Conservation (phyloP, 768 basidiomycete genomes). For the Agaricus subrufescens region DNA sequence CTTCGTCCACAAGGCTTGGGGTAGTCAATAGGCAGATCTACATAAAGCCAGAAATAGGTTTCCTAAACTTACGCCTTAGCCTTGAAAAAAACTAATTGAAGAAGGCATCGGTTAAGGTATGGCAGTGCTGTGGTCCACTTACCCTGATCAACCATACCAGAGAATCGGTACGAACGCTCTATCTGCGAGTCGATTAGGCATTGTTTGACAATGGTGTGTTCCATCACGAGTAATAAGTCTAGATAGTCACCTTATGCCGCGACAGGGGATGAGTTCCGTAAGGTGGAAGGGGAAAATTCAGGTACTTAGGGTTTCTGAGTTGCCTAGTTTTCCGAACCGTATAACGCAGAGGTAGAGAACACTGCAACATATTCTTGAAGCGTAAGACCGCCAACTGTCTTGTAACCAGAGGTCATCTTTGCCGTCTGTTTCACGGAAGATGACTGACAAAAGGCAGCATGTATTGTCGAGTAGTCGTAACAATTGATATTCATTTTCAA, state of each 20-base stretch:
- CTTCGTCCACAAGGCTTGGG: neutral
- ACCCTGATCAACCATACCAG: conserved; percentile 1
- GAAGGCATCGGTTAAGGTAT: neutral
- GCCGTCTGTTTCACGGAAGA: neutral
- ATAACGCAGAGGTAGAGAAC: conserved; percentile 1
- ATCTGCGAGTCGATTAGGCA: conserved; percentile 1
- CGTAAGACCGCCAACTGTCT: neutral
- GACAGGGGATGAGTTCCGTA: neutral
- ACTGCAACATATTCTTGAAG: neutral
- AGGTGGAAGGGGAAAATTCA: neutral
- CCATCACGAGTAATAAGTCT: conserved; percentile 2
- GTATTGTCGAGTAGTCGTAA: neutral
- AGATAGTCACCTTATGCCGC: neutral
- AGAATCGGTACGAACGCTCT: neutral
- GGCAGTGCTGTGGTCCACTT: neutral
- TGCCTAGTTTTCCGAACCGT: neutral
- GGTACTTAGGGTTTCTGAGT: neutral
- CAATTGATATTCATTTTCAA: neutral
- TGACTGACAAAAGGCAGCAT: neutral
- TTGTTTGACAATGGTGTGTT: neutral
- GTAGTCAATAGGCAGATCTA: neutral
- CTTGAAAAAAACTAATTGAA: conserved; percentile 1
- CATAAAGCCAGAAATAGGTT: neutral
- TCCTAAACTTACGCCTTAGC: neutral
- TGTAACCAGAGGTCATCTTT: neutral